Evolutionary conservation across 139 green algal species (phyloP), one percentile per base, ranked within the genome.

Genomic region (Spirogloea muscicola): DNA sequence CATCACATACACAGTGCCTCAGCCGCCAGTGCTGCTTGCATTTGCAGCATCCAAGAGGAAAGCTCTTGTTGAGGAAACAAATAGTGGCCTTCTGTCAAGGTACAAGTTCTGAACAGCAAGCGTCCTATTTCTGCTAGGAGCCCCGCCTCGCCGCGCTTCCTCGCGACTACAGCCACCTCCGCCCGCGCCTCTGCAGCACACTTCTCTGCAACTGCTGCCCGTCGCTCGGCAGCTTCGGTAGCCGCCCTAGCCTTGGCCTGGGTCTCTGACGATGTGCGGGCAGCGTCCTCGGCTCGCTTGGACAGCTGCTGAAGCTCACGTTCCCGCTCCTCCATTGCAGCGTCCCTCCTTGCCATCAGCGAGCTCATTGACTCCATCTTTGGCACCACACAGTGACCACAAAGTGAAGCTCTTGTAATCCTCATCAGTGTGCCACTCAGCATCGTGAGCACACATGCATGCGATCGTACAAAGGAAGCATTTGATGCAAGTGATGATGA

Each of bases 301-400:
- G 75, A 10, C 34, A 55, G 55, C 55, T 75, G 25, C n/a, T 72
- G 37, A 10, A 72, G 63, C 3, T 27, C 39, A 3, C n/a, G 27
- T 13, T 72, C 37, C 29, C 34, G 4, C 33, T 62, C 37, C 3
- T 72, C 3, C 13, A 27, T 3, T 34, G n/a, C 27, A 63, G 36
- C 5, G n/a, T 72, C 63, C 63, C 31, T 9, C 39, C 34, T 38
- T 3, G 36, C 33, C 42, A 72, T 33, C 7, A 62, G 63, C n/a
- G 16, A 18, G 33, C 37, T 29, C 68, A 76, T 75, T 18, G 25
- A 25, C 58, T 76, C 68, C 68, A 76, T 76, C 68, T 76, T 31
- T 37, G 7, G 6, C n/a, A 9, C 31, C 29, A 6, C 18, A 69
- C 21, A 61, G n/a, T n/a, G n/a, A n/a, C n/a, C n/a, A n/a, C n/a